Evolutionary conservation across 1,284 basidiomycete species (phyloP), one percentile per base, ranked within the genome.

Genomic region (Leccinum solheimii): DNA sequence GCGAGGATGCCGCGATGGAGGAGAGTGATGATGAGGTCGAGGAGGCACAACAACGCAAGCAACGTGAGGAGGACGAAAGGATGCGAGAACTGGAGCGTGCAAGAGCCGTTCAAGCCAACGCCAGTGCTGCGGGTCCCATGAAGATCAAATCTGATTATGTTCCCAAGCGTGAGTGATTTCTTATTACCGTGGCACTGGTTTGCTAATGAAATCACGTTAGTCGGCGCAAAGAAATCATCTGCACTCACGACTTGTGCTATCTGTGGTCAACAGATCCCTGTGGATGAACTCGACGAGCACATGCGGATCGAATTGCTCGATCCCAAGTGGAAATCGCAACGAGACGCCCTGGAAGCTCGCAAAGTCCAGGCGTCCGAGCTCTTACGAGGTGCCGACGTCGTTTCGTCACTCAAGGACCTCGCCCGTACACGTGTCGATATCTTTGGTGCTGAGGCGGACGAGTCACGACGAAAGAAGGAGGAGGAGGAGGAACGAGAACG

Each of bases 271-370:
- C 90, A 94, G 76, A 92, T 99, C 27, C 89, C 95, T 30, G 89
- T 97, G 67, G 91, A 95, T 78, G 96, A 99, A 75, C 83, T 99
- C 64, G 88, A 95, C 67, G 96, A 99, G 74, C 97, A 99, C 77
- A 97, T 98, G 84, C 92, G 97, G 72, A 98, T 99, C 76, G 97
- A 99, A 76, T 80, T 98, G 56, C 86, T 99, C 69, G 96, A 99
- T 78, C 97, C 97, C 48, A 88, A 91, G 72, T 98, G 95, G 95
- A 97, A 97, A 76, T 94, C 95, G 63, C 94, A 97, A 74, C 92
- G 95, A 68, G 90, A 94, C 69, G 83, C 79, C 19, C 80, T 95
- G 69, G 95, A 98, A 73, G 84, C 88, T 55, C 91, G 95, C 72
- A 92, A 94, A 70, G 91, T 91, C 7, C 95, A 97, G 74, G 88